Base-by-base conservation (phyloP, 1,284 basidiomycete genomes). In the Heterobasidion parviporum region DNA sequence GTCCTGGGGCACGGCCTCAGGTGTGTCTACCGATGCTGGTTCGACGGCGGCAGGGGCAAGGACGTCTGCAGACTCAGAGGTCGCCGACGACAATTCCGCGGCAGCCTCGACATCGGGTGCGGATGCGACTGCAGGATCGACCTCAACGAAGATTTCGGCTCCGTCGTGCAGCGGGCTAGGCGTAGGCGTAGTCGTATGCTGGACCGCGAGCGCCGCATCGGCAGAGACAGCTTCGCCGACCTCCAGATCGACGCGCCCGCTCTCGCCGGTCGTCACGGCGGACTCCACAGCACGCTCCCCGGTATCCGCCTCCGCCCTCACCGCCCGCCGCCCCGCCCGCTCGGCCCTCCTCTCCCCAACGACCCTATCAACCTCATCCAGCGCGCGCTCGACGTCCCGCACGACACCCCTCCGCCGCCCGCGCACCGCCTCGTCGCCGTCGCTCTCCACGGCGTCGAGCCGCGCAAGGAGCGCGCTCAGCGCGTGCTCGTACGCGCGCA, bases 391-490 rank as follows among this genome's bases (percentile, higher is more conserved):
- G n/a, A 92, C 78, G 48, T 65, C 65, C 57, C 70, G 72, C 46
- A 89, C 87, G 4, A 87, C 73, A 9, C 71, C 72, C 67, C 82
- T 79, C 55, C 89, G 70, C 57, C 70, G 72, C n/a, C 74, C 72
- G 46, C 87, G 73, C 15, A 92, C 78, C 2, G 68, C 69, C 53
- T 70, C 66, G 59, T 83, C 76, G 0, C 87, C 88, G 62, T 75
- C 76, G 60, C 81, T 85, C 60, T 86, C 79, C 5, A 90, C 77
- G 0, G 75, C 80, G 61, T 92, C 89, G 6, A 89, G 75, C 56
- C 75, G 73, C 48, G 82, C 76, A 35, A 91, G 71, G 10, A 91
- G 68, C 54, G 79, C 78, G 53, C 80, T 78, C 54, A 90, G 72
- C 18, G 74, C 71, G 55, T 81, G 70, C 57, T 80, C 75, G 64